Conservation (phyloP, 345 rosid genomes). For the Ceriops tagal region DNA sequence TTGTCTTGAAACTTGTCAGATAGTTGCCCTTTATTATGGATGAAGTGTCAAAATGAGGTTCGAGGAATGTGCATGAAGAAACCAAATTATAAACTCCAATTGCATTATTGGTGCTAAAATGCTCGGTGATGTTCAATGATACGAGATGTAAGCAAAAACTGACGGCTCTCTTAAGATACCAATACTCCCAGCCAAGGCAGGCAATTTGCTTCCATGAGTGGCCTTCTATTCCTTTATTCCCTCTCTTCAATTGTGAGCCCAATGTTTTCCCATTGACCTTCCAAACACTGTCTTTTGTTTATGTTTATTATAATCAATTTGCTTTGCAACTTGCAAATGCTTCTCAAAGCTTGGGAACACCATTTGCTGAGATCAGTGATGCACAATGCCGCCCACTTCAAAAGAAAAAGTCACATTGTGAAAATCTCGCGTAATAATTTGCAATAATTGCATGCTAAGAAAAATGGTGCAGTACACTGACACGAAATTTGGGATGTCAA, state of each 20-base stretch:
- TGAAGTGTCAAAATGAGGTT: neutral
- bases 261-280: neutral
- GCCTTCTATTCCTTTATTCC: neutral
- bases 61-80: constrained; percentile 15
- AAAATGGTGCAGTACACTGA: neutral
- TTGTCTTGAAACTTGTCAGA: too few relatives aligned
- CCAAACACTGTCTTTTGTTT: neutral
- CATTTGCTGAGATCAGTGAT: constrained; percentile 22
- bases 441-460: neutral
- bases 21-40: too few relatives aligned
- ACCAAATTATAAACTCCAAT: neutral
- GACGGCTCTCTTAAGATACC: constrained; percentile 33
- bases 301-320: neutral
- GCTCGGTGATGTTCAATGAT: neutral
- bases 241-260: neutral
- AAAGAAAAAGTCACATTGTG: constrained; percentile 9
- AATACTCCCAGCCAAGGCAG: neutral
- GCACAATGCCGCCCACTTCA: constrained; percentile 7
- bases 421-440: neutral
- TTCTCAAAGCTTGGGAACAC: constrained; percentile 2
- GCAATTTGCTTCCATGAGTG: neutral
- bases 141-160: constrained; percentile 31
- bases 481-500: neutral
- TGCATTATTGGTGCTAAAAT: neutral
- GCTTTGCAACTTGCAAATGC: neutral